Conservation (phyloP, 1,139 yeast species). For the Protomyces lactucae-debilis region DNA sequence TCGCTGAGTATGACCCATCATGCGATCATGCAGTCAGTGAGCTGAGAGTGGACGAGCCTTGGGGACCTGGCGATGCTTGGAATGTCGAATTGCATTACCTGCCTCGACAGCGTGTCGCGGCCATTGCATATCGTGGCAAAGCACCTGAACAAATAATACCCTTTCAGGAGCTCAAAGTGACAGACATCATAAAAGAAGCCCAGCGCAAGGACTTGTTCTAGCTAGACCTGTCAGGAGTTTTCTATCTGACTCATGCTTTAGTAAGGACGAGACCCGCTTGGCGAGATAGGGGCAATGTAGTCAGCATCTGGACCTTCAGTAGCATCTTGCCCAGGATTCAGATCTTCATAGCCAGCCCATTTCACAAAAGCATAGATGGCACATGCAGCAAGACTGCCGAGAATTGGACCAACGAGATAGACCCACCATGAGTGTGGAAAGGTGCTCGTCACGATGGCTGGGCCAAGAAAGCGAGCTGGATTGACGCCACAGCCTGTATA, state of each 20-base stretch:
- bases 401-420: conserved; percentile 49
- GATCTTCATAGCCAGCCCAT: conserved; percentile 20
- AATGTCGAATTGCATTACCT: background rate
- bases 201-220: background rate
- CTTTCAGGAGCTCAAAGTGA: background rate
- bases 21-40: background rate
- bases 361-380: conserved; percentile 17
- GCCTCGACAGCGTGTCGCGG: background rate
- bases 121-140: background rate
- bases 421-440: conserved; percentile 88
- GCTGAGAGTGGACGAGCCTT: background rate
- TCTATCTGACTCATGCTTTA: background rate
- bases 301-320: conserved; percentile 15
- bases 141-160: background rate
- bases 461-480: conserved; percentile 89
- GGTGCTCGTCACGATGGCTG: conserved; percentile 61
- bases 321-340: conserved; percentile 19
- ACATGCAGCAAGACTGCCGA: conserved; percentile 27
- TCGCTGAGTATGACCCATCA: background rate
- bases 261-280: background rate
- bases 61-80: background rate
- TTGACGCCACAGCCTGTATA: conserved; percentile 49
- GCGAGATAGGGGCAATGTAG: conserved; percentile 5
- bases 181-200: background rate
- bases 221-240: too few relatives aligned